Evolutionary conservation across 148 eudicot genomes (phyloP).

Genomic region (Camellia japonica): DNA sequence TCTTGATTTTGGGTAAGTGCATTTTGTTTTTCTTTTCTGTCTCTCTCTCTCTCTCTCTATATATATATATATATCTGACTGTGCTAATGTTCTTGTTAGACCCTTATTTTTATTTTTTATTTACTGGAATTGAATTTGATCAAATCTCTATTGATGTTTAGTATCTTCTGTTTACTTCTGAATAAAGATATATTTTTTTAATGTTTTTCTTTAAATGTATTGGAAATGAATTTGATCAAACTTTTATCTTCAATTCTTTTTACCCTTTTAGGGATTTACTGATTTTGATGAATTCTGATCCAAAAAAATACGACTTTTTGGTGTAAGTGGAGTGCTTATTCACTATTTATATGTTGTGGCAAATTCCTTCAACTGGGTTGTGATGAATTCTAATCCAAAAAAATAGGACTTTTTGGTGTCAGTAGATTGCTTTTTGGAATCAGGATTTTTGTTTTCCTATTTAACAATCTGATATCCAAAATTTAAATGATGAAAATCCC

Average conservation of each 20-base stretch:
- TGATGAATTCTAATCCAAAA: background rate
- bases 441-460: no score
- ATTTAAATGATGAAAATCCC: no score
- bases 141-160: background rate
- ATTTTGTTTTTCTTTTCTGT: background rate
- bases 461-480: no score
- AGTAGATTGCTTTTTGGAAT: no score
- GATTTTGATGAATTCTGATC: slow-evolving; percentile 6
- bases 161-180: background rate
- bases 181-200: background rate
- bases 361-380: background rate
- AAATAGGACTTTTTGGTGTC: no score
- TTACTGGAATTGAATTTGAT: slow-evolving; percentile 7
- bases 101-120: background rate
- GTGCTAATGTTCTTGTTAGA: background rate
- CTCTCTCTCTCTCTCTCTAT: no score
- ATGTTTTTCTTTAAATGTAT: background rate
- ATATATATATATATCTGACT: background rate
- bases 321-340: background rate
- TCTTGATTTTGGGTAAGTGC: slow-evolving; percentile 6
- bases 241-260: background rate
- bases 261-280: background rate
- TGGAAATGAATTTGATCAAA: slow-evolving; percentile 1
- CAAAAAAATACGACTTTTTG: background rate
- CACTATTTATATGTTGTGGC: background rate